A percentile compares a stretch with the other conserved stretches of the same genome.
These are phyloP conservation scores for Wickerhamomyces kurtzmanii DNA, from an alignment of 805 yeast genomes.

Conservation along the genomic window DNA sequence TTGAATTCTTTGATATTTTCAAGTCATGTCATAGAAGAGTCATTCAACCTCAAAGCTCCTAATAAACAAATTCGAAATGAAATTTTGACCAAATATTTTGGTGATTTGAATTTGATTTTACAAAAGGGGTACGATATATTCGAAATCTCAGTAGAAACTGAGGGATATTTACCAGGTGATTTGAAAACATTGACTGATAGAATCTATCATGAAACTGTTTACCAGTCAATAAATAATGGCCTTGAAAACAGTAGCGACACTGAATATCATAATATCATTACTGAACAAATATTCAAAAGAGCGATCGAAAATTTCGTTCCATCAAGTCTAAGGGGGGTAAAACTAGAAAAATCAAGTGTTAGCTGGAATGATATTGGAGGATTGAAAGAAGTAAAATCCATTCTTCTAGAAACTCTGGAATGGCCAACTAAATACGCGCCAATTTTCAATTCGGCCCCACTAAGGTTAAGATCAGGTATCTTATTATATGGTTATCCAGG, in stretches of 20 bases:
- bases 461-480: constrained; percentile 83
- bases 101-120: constrained; percentile 17
- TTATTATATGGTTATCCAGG: constrained; percentile 94
- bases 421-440: constrained; percentile 98
- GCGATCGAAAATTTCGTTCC: constrained; percentile 71
- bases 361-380: constrained; percentile 93
- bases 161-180: constrained; percentile 85
- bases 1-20: constrained; percentile 52
- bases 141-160: constrained; percentile 62
- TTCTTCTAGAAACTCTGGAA: constrained; percentile 80
- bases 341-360: constrained; percentile 63
- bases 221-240: constrained; percentile 4
- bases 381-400: constrained; percentile 59
- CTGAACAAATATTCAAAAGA: constrained; percentile 32
- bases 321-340: constrained; percentile 76
- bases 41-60: constrained; percentile 56
- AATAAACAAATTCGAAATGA: constrained; percentile 47
- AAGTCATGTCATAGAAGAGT: constrained; percentile 63
- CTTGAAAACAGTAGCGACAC: background rate
- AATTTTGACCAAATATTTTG: constrained; percentile 25
- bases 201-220: constrained; percentile 39
- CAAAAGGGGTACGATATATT: constrained; percentile 32
- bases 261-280: constrained; percentile 5
- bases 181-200: constrained; percentile 63
- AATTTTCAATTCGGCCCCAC: constrained; percentile 81